phyloP scores from a whole-genome alignment of 1,284 basidiomycete genomes.

The Cryptococcus amylolentus region DNA sequence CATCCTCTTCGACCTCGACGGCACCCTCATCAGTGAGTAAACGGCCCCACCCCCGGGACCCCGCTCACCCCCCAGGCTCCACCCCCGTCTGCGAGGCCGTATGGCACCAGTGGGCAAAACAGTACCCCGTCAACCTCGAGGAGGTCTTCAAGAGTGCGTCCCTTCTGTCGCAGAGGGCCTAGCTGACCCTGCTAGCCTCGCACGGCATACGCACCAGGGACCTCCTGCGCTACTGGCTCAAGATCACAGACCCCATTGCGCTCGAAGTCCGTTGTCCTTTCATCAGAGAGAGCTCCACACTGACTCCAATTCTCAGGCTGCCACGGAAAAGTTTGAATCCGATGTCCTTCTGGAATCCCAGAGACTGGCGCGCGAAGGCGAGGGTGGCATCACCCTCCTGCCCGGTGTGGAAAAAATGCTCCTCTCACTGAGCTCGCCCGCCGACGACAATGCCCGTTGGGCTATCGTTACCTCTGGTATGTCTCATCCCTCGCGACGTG shows the following conservation, averaged over 20 bases:
- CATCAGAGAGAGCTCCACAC: background rate
- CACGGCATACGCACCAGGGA: conserved; percentile 69
- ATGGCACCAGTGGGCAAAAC: conserved; percentile 39
- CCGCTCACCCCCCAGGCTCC: conserved; percentile 21
- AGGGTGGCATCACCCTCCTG: conserved; percentile 39
- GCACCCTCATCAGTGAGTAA: conserved; percentile 1
- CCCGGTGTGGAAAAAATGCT: conserved; percentile 41
- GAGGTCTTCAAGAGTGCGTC: conserved; percentile 40
- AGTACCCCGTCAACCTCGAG: conserved; percentile 40
- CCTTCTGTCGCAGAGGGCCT: background rate
- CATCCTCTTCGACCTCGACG: conserved; percentile 3
- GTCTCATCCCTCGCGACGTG: background rate
- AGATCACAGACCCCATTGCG: conserved; percentile 57
- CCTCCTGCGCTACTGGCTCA: conserved; percentile 65
- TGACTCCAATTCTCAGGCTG: conserved; percentile 6
- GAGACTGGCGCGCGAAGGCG: conserved; percentile 32
- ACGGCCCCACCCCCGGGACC: too few species aligned
- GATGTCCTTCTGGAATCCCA: conserved; percentile 43
- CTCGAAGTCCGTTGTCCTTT: conserved; percentile 53
- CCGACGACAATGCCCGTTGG: conserved; percentile 57
- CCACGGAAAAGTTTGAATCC: conserved; percentile 39
- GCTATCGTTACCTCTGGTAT: conserved; percentile 66
- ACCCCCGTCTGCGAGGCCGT: conserved; percentile 42
- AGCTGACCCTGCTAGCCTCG: conserved; percentile 54
- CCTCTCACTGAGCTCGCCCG: background rate